Conservation (phyloP, 805 yeast genomes). For the Candida rishiriensis region DNA sequence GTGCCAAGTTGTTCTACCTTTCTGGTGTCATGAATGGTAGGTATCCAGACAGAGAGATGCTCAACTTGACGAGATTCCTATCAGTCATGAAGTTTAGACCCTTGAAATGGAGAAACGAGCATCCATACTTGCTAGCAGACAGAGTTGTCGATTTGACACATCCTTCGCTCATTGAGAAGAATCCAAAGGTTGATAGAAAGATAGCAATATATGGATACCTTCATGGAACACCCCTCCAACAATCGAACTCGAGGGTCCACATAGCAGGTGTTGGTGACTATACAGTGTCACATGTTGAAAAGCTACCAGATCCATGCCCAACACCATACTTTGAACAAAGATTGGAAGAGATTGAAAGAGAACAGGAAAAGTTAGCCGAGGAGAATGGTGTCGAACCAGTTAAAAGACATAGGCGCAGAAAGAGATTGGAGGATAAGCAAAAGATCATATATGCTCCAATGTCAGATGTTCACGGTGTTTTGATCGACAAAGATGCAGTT, state of each 20-base stretch:
- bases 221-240: constrained; percentile 85
- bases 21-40: constrained; percentile 97
- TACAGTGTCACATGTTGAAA: constrained; percentile 70
- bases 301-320: constrained; percentile 97
- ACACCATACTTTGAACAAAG: constrained; percentile 90
- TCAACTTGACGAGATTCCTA: constrained; percentile 86
- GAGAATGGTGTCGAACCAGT: constrained; percentile 49
- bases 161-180: constrained; percentile 72
- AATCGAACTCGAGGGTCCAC: constrained; percentile 70
- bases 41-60: constrained; percentile 94
- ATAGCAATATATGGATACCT: constrained; percentile 91
- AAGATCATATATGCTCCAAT: constrained; percentile 96
- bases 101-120: constrained; percentile 98
- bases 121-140: constrained; percentile 89
- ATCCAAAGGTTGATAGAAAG: constrained; percentile 82
- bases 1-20: constrained; percentile 91
- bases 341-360: constrained; percentile 76
- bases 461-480: constrained; percentile 99
- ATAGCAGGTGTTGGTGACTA: constrained; percentile 95
- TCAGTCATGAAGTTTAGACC: constrained; percentile 98
- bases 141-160: constrained; percentile 89
- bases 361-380: constrained; percentile 61
- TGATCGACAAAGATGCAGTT: constrained; percentile 96
- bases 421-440: constrained; percentile 89
- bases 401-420: constrained; percentile 62